These are phyloP conservation scores for Aspergillus asperescens DNA, from an alignment of 495 filamentous ascomycete species.

Conservation along the genomic window DNA sequence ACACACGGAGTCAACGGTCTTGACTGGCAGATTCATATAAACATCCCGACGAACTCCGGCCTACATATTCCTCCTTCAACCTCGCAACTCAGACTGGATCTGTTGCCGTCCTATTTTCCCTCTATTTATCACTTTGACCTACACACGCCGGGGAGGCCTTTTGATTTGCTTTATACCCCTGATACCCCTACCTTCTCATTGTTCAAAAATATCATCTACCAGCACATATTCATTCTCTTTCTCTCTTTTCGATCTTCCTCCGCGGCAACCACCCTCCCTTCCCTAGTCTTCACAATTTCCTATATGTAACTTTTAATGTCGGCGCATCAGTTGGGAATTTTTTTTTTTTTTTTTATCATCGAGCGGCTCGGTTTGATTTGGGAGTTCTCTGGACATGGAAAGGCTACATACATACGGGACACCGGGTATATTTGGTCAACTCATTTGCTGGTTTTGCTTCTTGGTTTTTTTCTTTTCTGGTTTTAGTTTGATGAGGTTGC, in stretches of 20 bases:
- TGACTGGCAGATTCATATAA: constrained; percentile 2
- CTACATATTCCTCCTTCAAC: not conserved
- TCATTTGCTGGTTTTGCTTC: not conserved
- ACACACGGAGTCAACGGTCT: constrained; percentile 6
- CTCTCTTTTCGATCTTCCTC: not conserved
- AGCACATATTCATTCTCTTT: not conserved
- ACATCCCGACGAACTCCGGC: not conserved
- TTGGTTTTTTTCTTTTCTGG: not conserved
- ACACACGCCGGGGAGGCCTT: not conserved
- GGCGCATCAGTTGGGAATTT: not conserved
- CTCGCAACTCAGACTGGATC: constrained; percentile 3
- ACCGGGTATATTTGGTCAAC: not conserved
- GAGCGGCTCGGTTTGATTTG: not conserved
- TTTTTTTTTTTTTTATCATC: not conserved
- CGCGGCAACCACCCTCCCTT: not conserved
- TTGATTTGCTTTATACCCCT: not conserved
- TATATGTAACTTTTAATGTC: not conserved
- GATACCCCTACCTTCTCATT: not conserved
- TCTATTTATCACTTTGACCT: not conserved
- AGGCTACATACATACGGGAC: not conserved
- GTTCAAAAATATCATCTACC: not conserved
- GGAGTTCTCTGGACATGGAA: not conserved
- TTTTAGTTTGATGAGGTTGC: no score
- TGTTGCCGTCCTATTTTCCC: not conserved
- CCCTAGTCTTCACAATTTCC: not conserved